Evolutionary conservation across 495 filamentous ascomycete genomes (phyloP).

Genomic region (Cetradonia linearis): DNA sequence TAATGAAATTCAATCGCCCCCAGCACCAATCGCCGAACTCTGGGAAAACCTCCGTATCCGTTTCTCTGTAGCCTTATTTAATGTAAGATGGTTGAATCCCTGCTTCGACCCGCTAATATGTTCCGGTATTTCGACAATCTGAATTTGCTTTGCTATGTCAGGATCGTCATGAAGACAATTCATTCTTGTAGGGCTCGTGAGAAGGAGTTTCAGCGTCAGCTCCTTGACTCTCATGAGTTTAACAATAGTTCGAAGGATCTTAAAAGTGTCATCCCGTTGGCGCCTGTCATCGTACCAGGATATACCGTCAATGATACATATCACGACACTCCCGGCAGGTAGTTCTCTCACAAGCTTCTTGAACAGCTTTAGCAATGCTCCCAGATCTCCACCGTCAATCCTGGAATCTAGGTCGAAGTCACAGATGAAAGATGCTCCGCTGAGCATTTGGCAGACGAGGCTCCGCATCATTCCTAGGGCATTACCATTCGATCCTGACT

Average conservation of each 20-base stretch:
- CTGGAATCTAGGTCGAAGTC: conserved; percentile 2
- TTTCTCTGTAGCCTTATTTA: conserved; percentile 3
- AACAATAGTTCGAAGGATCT: conserved; percentile 5
- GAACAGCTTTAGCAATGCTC: conserved; percentile 15
- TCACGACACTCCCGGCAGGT: not conserved
- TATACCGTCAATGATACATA: conserved; percentile 18
- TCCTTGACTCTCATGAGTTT: conserved; percentile 8
- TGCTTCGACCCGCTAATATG: conserved; percentile 17
- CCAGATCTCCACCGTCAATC: conserved; percentile 9
- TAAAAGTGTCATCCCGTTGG: conserved; percentile 2
- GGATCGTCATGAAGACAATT: conserved; percentile 1
- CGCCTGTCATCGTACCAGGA: conserved; percentile 14
- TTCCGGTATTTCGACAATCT: conserved; percentile 10
- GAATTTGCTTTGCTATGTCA: not conserved
- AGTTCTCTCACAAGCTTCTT: conserved; percentile 7
- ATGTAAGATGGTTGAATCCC: conserved; percentile 9
- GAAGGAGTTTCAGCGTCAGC: conserved; percentile 9
- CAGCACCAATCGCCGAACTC: not conserved
- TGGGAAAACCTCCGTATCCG: not conserved
- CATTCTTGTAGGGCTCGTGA: conserved; percentile 16
- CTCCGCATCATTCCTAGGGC: conserved; percentile 16
- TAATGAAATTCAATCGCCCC: not conserved
- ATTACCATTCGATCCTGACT: conserved; percentile 6
- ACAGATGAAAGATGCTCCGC: not conserved
- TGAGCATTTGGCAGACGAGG: conserved; percentile 18